These are phyloP conservation scores for Fusarium veterinarium DNA, from an alignment of 2,329 filamentous ascomycete species.

Conservation along the genomic window DNA sequence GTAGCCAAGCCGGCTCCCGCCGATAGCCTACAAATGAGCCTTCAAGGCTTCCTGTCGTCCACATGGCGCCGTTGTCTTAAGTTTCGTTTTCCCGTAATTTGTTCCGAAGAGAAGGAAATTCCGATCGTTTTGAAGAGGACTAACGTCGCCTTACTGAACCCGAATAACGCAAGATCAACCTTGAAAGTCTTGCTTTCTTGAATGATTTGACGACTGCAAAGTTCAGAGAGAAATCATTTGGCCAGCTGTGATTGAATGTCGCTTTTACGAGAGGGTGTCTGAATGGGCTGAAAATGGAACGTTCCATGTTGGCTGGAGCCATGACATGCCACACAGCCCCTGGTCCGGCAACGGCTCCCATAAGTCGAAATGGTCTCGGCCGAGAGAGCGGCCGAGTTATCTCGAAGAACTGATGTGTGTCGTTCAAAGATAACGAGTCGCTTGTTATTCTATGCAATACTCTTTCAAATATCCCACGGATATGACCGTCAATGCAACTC, in stretches of 20 bases:
- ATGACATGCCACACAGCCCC: constrained; percentile 30
- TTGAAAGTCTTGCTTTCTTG: background rate
- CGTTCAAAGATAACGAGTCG: background rate
- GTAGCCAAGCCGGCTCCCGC: constrained; percentile 32
- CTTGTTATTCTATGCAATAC: background rate
- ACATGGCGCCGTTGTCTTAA: constrained; percentile 7
- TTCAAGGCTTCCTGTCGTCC: background rate
- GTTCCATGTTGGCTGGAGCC: constrained; percentile 35
- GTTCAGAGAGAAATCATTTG: background rate
- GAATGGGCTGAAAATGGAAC: constrained; percentile 32
- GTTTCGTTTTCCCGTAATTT: background rate
- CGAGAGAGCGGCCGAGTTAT: constrained; percentile 31
- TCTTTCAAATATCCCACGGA: background rate
- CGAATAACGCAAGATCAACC: background rate
- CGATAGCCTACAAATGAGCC: constrained; percentile 27
- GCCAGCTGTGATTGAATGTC: background rate
- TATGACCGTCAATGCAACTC: background rate
- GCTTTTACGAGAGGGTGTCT: background rate
- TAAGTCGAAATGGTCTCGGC: constrained; percentile 25
- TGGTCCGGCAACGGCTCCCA: constrained; percentile 21
- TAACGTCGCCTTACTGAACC: background rate
- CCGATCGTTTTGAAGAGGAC: background rate
- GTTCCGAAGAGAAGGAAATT: constrained; percentile 1
- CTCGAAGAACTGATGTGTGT: background rate
- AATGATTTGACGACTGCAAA: background rate